A percentile compares a stretch with the other conserved stretches of the same genome.
phyloP scores from a whole-genome alignment of 2,329 filamentous ascomycete genomes.

The Aspergillus viridinutans region DNA sequence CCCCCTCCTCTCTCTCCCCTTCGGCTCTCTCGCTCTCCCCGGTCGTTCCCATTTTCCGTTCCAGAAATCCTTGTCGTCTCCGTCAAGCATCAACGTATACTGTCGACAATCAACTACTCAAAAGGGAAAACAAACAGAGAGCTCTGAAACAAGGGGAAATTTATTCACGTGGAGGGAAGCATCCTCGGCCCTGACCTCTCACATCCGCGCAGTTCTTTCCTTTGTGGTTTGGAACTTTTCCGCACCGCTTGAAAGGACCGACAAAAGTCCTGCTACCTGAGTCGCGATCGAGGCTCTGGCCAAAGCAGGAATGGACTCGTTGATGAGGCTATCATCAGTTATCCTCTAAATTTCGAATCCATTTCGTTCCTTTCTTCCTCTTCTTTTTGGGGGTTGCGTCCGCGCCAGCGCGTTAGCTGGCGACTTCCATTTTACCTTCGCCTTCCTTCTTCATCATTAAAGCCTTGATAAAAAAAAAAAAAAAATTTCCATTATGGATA shows the following conservation, averaged over 20 bases:
- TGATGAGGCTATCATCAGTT: constrained; percentile 26
- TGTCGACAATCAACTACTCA: neutral
- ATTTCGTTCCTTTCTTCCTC: constrained; percentile 3
- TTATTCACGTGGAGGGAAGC: neutral
- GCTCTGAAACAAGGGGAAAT: neutral
- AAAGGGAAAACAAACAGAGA: neutral
- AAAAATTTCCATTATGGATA: constrained; percentile 37
- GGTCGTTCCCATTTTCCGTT: neutral
- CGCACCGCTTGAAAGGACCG: neutral
- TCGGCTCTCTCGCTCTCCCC: neutral
- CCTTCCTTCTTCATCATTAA: neutral
- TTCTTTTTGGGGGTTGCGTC: constrained; percentile 1
- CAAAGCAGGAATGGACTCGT: constrained; percentile 35
- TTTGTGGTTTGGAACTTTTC: neutral
- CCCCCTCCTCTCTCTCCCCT: neutral
- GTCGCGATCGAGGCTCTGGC: constrained; percentile 22
- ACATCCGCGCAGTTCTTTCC: neutral
- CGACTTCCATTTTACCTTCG: neutral
- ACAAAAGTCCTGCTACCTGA: constrained; percentile 6
- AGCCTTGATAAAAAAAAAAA: neutral
- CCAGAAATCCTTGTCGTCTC: neutral
- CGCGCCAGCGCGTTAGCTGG: constrained; percentile 9
- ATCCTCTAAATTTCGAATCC: constrained; percentile 20
- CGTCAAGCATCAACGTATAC: neutral
- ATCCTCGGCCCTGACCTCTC: neutral